phyloP scores from a whole-genome alignment of 192 early-diverging fungal species.

The Coemansia pectinata region DNA sequence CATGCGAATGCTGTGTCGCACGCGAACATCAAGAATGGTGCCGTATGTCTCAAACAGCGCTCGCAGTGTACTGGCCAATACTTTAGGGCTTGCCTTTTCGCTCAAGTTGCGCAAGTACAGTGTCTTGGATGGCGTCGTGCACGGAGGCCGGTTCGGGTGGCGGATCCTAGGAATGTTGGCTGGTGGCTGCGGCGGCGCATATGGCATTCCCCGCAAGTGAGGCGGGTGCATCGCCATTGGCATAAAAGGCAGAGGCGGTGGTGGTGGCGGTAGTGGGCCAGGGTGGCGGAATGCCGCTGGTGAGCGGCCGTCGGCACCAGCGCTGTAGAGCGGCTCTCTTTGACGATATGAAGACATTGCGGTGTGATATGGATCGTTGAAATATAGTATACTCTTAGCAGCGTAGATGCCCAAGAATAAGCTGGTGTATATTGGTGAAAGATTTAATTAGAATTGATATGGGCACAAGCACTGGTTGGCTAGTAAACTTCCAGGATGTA shows the following conservation, averaged over 20 bases:
- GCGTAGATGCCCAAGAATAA: neutral
- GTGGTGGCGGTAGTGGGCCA: neutral
- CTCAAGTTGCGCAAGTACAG: conserved; percentile 83
- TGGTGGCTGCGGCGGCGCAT: conserved; percentile 3
- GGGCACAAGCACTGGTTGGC: neutral
- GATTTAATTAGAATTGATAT: neutral
- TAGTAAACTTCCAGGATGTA: conserved; percentile 93
- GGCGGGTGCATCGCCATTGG: conserved; percentile 13
- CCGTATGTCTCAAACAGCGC: conserved; percentile 86
- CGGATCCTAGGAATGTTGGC: conserved; percentile 32
- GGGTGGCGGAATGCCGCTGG: neutral
- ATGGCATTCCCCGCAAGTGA: neutral
- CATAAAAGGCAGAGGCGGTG: conserved; percentile 12
- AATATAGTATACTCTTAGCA: neutral
- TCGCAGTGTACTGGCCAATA: conserved; percentile 72
- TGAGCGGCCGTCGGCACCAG: neutral
- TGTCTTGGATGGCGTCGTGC: conserved; percentile 64
- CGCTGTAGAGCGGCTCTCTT: neutral
- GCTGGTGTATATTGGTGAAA: neutral
- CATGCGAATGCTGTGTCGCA: conserved; percentile 77
- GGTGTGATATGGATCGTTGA: neutral
- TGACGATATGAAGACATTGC: neutral
- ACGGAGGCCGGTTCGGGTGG: conserved; percentile 62
- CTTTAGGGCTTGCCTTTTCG: conserved; percentile 70
- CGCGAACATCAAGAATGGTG: conserved; percentile 76